Evolutionary conservation across 2,329 filamentous ascomycete species (phyloP).

Genomic region (Ophiosphaerella korrae): DNA sequence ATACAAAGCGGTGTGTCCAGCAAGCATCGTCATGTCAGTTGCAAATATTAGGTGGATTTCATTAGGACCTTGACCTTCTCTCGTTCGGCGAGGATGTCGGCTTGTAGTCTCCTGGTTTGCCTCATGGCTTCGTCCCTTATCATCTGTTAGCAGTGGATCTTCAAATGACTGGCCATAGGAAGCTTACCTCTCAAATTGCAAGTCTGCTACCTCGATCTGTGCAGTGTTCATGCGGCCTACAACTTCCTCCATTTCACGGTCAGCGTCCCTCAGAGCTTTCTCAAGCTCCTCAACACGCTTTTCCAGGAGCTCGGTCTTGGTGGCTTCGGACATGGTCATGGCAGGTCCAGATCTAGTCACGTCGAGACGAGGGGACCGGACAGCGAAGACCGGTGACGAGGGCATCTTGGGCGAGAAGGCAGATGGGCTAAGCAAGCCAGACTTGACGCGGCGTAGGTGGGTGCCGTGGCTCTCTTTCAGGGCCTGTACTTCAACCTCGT

Average conservation of each 20-base stretch:
- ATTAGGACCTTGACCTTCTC: conserved; percentile 62
- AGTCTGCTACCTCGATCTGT: conserved; percentile 80
- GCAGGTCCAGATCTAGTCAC: conserved; percentile 66
- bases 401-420: conserved; percentile 64
- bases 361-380: conserved; percentile 64
- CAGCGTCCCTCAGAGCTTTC: conserved; percentile 74
- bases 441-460: conserved; percentile 76
- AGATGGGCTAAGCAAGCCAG: conserved; percentile 53
- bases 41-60: conserved; percentile 26
- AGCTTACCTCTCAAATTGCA: conserved; percentile 69
- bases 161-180: not conserved
- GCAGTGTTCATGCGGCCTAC: conserved; percentile 80
- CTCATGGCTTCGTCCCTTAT: conserved; percentile 72
- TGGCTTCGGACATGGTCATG: conserved; percentile 67
- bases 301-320: conserved; percentile 76
- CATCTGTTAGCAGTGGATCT: conserved; percentile 14
- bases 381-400: conserved; percentile 65
- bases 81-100: conserved; percentile 67
- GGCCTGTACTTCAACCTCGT: conserved; percentile 81
- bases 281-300: conserved; percentile 84
- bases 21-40: conserved; percentile 13
- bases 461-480: conserved; percentile 78
- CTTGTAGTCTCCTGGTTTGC: conserved; percentile 72
- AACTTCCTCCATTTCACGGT: conserved; percentile 82
- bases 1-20: conserved; percentile 20